These are phyloP conservation scores for Boletus rubroflammeus DNA, from an alignment of 768 basidiomycete species.

Conservation along the genomic window DNA sequence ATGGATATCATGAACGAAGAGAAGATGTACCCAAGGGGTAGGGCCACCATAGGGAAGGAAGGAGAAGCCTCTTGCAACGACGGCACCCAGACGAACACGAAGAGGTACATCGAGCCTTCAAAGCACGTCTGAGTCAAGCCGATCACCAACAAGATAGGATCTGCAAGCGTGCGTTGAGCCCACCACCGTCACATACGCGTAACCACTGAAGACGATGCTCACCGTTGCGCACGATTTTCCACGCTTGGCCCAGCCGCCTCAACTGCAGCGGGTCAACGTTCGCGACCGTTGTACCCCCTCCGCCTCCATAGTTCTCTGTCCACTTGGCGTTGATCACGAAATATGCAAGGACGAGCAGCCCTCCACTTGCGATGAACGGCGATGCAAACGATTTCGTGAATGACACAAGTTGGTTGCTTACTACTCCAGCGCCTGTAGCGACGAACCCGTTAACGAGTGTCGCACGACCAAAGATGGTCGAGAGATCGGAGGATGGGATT, in stretches of 20 bases:
- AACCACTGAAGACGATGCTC: not conserved
- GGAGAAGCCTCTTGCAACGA: slow-evolving; percentile 60
- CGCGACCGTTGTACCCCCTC: slow-evolving; percentile 24
- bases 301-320: slow-evolving; percentile 67
- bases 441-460: slow-evolving; percentile 72
- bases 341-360: slow-evolving; percentile 50
- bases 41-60: slow-evolving; percentile 32
- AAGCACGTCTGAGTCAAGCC: slow-evolving; percentile 78
- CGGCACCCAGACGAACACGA: slow-evolving; percentile 82
- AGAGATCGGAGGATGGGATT: slow-evolving; percentile 56
- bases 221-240: slow-evolving; percentile 55
- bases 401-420: slow-evolving; percentile 62
- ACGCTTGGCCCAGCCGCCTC: slow-evolving; percentile 51
- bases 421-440: slow-evolving; percentile 62
- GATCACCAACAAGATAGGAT: slow-evolving; percentile 58
- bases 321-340: slow-evolving; percentile 55
- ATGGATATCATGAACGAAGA: slow-evolving; percentile 78
- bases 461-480: slow-evolving; percentile 68
- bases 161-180: slow-evolving; percentile 31
- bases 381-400: slow-evolving; percentile 49
- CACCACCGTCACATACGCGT: not conserved
- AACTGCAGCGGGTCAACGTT: slow-evolving; percentile 47
- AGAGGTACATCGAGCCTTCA: slow-evolving; percentile 83
- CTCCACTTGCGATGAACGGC: slow-evolving; percentile 66
- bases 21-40: slow-evolving; percentile 78